Percentiles rank a stretch among this genome's conserved stretches.
Conservation (phyloP, 306 rosid species). For the Potentilla sterilis region DNA sequence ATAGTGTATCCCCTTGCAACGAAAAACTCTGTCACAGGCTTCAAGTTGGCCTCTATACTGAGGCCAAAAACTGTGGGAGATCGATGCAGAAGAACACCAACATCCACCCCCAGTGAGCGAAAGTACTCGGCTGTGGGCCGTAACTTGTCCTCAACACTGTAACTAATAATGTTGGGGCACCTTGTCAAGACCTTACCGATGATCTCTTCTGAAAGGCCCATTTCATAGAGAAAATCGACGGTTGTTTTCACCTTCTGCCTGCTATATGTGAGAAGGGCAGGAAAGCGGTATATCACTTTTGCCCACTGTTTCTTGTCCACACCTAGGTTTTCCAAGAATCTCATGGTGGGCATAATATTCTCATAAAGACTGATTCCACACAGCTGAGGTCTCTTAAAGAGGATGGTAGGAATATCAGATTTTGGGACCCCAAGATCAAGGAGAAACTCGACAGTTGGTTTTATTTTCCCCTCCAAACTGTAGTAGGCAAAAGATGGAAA, state of each 20-base stretch:
- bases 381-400: conserved; percentile 81
- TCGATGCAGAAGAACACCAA: conserved; percentile 55
- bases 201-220: conserved; percentile 65
- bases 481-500: conserved; percentile 79
- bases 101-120: conserved; percentile 76
- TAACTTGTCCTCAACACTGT: conserved; percentile 81
- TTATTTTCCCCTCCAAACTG: conserved; percentile 88
- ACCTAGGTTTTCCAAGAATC: conserved; percentile 70
- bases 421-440: conserved; percentile 80
- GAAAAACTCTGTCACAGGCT: conserved; percentile 76
- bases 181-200: conserved; percentile 85
- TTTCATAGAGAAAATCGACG: conserved; percentile 56
- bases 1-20: conserved; percentile 63
- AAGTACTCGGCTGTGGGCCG: conserved; percentile 80
- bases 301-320: conserved; percentile 93
- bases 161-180: conserved; percentile 69
- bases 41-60: conserved; percentile 74
- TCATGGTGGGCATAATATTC: conserved; percentile 85
- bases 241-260: conserved; percentile 61
- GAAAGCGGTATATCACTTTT: conserved; percentile 79
- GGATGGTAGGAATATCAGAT: conserved; percentile 61
- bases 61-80: conserved; percentile 80
- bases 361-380: conserved; percentile 87
- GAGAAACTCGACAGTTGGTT: conserved; percentile 87
- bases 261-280: conserved; percentile 80